Percentiles rank a stretch among this genome's conserved stretches.
These are phyloP conservation scores for Eutypa lata DNA, from an alignment of 2,329 filamentous ascomycete genomes.

Conservation along the genomic window DNA sequence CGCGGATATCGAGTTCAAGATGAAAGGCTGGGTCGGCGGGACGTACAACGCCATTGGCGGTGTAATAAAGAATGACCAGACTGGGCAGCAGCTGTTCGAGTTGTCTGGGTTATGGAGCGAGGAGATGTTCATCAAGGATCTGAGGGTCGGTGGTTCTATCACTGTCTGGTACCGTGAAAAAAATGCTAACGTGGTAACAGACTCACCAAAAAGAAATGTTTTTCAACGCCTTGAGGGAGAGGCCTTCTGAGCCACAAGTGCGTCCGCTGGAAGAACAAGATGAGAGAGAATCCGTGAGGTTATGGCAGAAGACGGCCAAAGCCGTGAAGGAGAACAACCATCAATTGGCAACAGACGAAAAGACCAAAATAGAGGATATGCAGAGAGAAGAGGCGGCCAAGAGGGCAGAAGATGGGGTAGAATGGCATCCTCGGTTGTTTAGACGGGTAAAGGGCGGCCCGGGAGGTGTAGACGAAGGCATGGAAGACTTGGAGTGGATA, in stretches of 20 bases:
- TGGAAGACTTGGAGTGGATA: constrained; percentile 93
- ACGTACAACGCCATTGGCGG: constrained; percentile 96
- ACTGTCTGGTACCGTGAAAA: no score
- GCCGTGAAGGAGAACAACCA: constrained; percentile 86
- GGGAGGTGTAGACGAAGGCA: constrained; percentile 71
- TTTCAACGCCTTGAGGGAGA: constrained; percentile 80
- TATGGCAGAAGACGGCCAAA: constrained; percentile 79
- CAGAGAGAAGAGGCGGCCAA: constrained; percentile 86
- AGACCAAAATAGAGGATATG: constrained; percentile 90
- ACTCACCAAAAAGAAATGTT: constrained; percentile 86
- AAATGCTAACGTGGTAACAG: constrained; percentile 40
- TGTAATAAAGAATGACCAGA: constrained; percentile 81
- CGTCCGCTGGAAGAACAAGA: constrained; percentile 83
- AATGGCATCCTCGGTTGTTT: constrained; percentile 89
- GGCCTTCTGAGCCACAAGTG: constrained; percentile 68
- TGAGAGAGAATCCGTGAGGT: constrained; percentile 81
- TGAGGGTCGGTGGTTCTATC: constrained; percentile 56
- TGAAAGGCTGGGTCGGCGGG: constrained; percentile 93
- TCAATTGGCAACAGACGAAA: constrained; percentile 85
- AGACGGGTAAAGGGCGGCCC: constrained; percentile 68
- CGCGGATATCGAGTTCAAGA: constrained; percentile 97
- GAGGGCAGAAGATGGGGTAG: constrained; percentile 71
- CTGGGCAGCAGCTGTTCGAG: constrained; percentile 85
- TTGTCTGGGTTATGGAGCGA: constrained; percentile 90
- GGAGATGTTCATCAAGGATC: constrained; percentile 88